Base-by-base conservation (phyloP, 345 rosid species). In the Noccaea bulbosa region DNA sequence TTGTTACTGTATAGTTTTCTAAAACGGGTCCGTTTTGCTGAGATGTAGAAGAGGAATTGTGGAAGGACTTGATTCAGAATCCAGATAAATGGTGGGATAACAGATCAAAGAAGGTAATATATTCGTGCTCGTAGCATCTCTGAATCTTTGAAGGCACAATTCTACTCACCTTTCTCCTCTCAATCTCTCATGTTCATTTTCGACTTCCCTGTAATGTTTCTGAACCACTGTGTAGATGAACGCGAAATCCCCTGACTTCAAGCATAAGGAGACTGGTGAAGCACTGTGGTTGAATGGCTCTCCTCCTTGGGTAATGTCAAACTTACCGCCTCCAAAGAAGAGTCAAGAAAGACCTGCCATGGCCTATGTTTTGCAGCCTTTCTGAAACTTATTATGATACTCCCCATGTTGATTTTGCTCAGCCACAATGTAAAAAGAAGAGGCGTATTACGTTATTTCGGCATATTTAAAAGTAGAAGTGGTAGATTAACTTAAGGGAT, bases 81-180 rank as follows among this genome's bases (percentile, higher is more conserved):
- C 92, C 84, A 9, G 45, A 50, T 33, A 83, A 79, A 20, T 89
- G 98, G 96, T 89, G 90, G 92, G 98, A 92, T 74, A 87, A 89
- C 51, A 79, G 96, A 81, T 50, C 60, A 38, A n/a, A 70, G 34
- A 92, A 89, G 96, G 96, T 87, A 75, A 76, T 16, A 39, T 60
- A 27, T 16, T 34, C 15, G n/a, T 1, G 8, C 9, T 15, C 57
- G 7, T 27, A 27, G 45, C 38, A 17, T 33, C 20, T 27, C 30
- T 27, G 30, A 27, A 4, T 37, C 47, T 45, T 48, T 58, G 60
- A 65, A 17, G 52, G 47, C 59, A 65, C 35, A 48, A 54, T 14
- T 20, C 63, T 33, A 53, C 52, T 37, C 39, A n/a, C 39, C 43
- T 43, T n/a, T 27, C 30, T 27, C 30, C 30, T n/a, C 15, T 20